Conservation (phyloP, 2,329 filamentous ascomycete species). For the Periconia sp. region DNA sequence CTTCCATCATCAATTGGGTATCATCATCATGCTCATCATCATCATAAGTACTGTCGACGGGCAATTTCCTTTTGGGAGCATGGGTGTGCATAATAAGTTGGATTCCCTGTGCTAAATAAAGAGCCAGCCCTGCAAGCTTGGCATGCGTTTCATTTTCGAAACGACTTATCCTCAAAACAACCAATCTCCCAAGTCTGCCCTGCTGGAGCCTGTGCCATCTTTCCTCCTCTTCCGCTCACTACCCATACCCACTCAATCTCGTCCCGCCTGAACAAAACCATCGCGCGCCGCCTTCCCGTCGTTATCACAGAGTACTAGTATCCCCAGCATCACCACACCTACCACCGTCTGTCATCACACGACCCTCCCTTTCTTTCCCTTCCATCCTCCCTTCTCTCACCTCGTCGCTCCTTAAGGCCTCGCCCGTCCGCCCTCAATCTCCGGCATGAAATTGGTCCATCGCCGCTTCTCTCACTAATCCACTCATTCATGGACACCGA, state of each 20-base stretch:
- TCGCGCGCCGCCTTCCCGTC: conserved; percentile 19
- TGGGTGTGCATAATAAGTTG: conserved; percentile 11
- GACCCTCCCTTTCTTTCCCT: conserved; percentile 21
- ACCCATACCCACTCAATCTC: background rate
- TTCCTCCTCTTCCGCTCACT: background rate
- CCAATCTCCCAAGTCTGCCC: conserved; percentile 28
- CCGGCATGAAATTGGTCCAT: conserved; percentile 39
- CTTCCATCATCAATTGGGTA: too few species aligned
- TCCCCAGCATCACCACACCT: background rate
- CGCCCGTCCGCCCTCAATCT: conserved; percentile 34
- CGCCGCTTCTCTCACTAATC: conserved; percentile 30
- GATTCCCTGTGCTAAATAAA: conserved; percentile 34
- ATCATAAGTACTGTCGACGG: conserved; percentile 22
- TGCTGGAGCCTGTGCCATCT: conserved; percentile 11
- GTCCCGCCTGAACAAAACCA: conserved; percentile 1
- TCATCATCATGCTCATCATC: background rate
- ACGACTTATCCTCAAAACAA: conserved; percentile 43
- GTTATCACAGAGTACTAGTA: too few species aligned
- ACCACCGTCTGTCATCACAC: conserved; percentile 3
- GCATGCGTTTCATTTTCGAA: conserved; percentile 21
- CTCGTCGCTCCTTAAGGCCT: conserved; percentile 17
- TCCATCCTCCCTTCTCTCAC: conserved; percentile 26
- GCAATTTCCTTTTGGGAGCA: background rate
- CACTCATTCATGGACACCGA: conserved; percentile 41
- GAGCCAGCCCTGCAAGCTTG: conserved; percentile 18